Conservation (phyloP, 768 basidiomycete species). For the Rhodotorula sphaerocarpa region DNA sequence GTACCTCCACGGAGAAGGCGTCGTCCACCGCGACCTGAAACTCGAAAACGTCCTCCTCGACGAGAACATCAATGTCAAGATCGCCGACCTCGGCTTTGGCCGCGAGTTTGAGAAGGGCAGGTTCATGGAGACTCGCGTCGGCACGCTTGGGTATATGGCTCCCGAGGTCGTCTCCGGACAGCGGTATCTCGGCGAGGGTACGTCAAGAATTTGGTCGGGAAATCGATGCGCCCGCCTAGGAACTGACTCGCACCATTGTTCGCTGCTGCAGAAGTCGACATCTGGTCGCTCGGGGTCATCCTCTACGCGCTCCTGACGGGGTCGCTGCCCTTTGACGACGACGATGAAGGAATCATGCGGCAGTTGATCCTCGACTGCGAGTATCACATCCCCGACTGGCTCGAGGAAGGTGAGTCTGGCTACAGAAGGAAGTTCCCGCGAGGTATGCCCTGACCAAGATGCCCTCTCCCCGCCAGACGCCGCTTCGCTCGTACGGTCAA, state of each 20-base stretch:
- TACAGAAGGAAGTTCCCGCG: no score
- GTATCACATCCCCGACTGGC: slow-evolving; percentile 88
- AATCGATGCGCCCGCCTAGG: not conserved
- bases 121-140: slow-evolving; percentile 87
- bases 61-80: slow-evolving; percentile 61
- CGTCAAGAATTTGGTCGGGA: slow-evolving; percentile 36
- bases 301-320: slow-evolving; percentile 84
- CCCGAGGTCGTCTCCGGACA: slow-evolving; percentile 80
- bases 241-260: not conserved
- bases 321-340: slow-evolving; percentile 87
- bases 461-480: slow-evolving; percentile 53
- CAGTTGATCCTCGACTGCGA: slow-evolving; percentile 71
- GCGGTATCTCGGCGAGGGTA: slow-evolving; percentile 84
- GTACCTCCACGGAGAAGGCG: slow-evolving; percentile 81
- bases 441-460: slow-evolving; percentile 11
- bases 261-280: slow-evolving; percentile 64
- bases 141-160: slow-evolving; percentile 90
- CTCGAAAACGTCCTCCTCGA: slow-evolving; percentile 91
- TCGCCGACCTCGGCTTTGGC: slow-evolving; percentile 99
- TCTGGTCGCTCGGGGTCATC: slow-evolving; percentile 95
- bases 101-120: slow-evolving; percentile 72
- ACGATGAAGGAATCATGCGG: slow-evolving; percentile 67
- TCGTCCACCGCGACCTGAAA: slow-evolving; percentile 94
- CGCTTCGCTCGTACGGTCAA: slow-evolving; percentile 68
- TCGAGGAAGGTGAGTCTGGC: slow-evolving; percentile 73